A percentile compares a stretch with the other conserved stretches of the same genome.
phyloP scores from a whole-genome alignment of 768 basidiomycete genomes.

The Chlorophyllum brunneum region DNA sequence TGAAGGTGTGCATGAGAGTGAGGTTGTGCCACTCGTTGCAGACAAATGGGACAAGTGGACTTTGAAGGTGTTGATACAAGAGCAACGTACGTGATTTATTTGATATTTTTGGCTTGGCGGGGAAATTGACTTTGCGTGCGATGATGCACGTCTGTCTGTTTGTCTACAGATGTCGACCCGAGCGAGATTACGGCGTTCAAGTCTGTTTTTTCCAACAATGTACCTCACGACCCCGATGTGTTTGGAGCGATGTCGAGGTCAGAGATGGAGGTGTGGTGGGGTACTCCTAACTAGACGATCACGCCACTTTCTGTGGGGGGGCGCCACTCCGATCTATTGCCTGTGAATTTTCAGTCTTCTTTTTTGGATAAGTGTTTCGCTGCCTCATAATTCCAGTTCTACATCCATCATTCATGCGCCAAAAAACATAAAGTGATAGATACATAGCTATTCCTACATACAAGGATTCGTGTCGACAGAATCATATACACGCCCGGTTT shows the following conservation, averaged over 20 bases:
- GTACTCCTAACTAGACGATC: not conserved
- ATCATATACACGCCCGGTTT: too few species aligned
- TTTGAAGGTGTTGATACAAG: not conserved
- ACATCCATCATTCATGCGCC: too few species aligned
- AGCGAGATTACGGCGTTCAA: constrained; percentile 5
- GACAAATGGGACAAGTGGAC: constrained; percentile 10
- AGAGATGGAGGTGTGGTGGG: constrained; percentile 7
- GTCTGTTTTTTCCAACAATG: constrained; percentile 1
- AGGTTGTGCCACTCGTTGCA: not conserved
- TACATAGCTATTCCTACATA: too few species aligned
- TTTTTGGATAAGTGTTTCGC: too few species aligned
- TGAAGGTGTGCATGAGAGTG: not conserved
- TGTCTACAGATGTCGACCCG: not conserved
- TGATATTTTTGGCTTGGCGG: not conserved
- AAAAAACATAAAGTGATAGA: too few species aligned
- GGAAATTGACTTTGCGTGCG: not conserved
- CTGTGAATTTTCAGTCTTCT: too few species aligned
- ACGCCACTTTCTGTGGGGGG: too few species aligned
- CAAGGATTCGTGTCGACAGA: too few species aligned
- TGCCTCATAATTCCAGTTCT: too few species aligned
- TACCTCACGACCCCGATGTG: constrained; percentile 2
- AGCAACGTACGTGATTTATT: not conserved
- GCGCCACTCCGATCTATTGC: too few species aligned
- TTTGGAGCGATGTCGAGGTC: constrained; percentile 4
- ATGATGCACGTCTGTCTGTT: not conserved